Evolutionary conservation across 257 asterid genomes (phyloP).

Genomic region (Coffea eugenioides): DNA sequence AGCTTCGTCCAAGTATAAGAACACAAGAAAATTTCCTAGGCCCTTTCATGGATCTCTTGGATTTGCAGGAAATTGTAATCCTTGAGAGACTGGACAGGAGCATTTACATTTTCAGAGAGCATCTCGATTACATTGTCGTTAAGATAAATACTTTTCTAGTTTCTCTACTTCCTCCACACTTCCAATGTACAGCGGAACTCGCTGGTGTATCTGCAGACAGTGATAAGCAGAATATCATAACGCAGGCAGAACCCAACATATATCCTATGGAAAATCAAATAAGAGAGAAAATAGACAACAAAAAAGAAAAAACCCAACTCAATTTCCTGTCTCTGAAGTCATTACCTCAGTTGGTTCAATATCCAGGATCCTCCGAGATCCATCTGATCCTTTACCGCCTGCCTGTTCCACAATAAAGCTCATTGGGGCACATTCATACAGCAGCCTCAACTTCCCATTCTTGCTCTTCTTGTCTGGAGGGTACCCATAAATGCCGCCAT

Average conservation of each 20-base stretch:
- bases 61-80: background rate
- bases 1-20: background rate
- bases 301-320: background rate
- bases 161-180: conserved; percentile 88
- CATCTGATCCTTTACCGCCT: conserved; percentile 93
- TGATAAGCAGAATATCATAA: background rate
- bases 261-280: background rate
- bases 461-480: conserved; percentile 80
- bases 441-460: conserved; percentile 84
- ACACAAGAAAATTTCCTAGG: background rate
- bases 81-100: background rate
- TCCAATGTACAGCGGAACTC: conserved; percentile 87
- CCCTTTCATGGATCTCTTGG: conserved; percentile 3
- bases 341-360: conserved; percentile 83
- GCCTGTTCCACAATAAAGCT: conserved; percentile 97
- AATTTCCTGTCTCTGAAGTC: background rate
- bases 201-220: conserved; percentile 66
- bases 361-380: conserved; percentile 70
- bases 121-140: conserved; percentile 14
- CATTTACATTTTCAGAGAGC: conserved; percentile 1
- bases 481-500: conserved; percentile 91
- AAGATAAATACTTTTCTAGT: conserved; percentile 79
- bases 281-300: background rate
- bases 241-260: background rate
- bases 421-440: conserved; percentile 98